Percentiles rank a stretch among this genome's conserved stretches.
These are phyloP conservation scores for Rubia yunnanensis DNA, from an alignment of 257 asterid genomes.

Conservation along the genomic window DNA sequence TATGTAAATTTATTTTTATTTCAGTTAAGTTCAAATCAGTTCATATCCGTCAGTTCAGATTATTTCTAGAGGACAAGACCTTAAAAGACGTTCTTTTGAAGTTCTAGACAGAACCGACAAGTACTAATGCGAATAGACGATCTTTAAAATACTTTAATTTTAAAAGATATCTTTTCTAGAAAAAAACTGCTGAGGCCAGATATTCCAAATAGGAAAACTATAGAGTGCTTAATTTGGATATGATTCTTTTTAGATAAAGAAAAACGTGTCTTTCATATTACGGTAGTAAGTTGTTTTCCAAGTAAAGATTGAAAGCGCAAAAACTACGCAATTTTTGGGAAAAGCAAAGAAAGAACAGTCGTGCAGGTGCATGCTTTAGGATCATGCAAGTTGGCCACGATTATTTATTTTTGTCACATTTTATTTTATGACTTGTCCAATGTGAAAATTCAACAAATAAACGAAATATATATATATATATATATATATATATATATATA, in stretches of 20 bases:
- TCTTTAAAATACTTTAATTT: too few relatives aligned
- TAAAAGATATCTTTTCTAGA: too few relatives aligned
- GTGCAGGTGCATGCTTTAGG: background rate
- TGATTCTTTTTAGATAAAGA: background rate
- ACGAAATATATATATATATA: too few relatives aligned
- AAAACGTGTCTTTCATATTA: background rate
- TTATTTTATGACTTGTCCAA: background rate
- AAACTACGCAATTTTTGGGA: background rate
- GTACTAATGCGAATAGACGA: too few relatives aligned
- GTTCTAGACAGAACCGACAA: too few relatives aligned
- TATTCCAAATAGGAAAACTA: background rate
- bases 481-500: too few relatives aligned
- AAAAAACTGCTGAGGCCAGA: background rate
- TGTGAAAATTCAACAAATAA: background rate
- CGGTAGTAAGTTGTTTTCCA: background rate
- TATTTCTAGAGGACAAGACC: too few relatives aligned
- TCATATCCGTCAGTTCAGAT: too few relatives aligned
- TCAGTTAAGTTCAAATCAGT: too few relatives aligned
- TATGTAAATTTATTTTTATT: too few relatives aligned
- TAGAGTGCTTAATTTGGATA: background rate
- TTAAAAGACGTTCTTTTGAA: too few relatives aligned
- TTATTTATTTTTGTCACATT: background rate
- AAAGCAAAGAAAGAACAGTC: background rate
- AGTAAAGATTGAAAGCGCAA: background rate
- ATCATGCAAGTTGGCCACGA: background rate